These are phyloP conservation scores for Penicillium macrosclerotiorum DNA, from an alignment of 495 filamentous ascomycete species.

Conservation along the genomic window DNA sequence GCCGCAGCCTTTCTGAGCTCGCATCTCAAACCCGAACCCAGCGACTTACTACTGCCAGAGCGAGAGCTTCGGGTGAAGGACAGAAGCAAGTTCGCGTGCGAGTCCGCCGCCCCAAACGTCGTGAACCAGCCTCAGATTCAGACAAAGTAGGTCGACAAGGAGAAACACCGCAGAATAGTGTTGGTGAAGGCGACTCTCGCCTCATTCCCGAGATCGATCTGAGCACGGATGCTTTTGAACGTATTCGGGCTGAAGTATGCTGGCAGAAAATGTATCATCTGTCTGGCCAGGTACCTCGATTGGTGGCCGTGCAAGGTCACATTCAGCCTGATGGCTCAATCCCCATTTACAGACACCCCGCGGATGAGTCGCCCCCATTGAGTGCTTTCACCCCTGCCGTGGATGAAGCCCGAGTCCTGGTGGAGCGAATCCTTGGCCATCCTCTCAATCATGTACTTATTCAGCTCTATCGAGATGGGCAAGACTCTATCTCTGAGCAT, in stretches of 20 bases:
- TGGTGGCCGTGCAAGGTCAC: slow-evolving; percentile 87
- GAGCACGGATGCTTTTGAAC: slow-evolving; percentile 63
- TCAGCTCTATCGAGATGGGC: slow-evolving; percentile 84
- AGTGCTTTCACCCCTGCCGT: slow-evolving; percentile 72
- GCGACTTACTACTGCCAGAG: slow-evolving; percentile 5
- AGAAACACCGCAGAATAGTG: slow-evolving; percentile 40
- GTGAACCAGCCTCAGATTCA: slow-evolving; percentile 26
- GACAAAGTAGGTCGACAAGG: background rate
- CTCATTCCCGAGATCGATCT: slow-evolving; percentile 67
- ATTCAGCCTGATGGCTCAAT: slow-evolving; percentile 69
- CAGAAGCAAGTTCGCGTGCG: slow-evolving; percentile 28
- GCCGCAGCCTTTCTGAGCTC: slow-evolving; percentile 20
- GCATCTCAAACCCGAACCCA: slow-evolving; percentile 18
- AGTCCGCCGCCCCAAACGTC: slow-evolving; percentile 33
- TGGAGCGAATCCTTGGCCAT: slow-evolving; percentile 72
- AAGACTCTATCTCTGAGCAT: slow-evolving; percentile 96
- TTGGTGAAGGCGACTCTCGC: slow-evolving; percentile 77
- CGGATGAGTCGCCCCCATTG: slow-evolving; percentile 83
- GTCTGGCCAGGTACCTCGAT: slow-evolving; percentile 85
- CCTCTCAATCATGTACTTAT: slow-evolving; percentile 90
- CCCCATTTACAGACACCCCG: slow-evolving; percentile 91
- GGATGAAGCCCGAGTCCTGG: slow-evolving; percentile 58
- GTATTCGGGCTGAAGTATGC: slow-evolving; percentile 68
- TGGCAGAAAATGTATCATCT: slow-evolving; percentile 95
- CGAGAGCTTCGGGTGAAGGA: slow-evolving; percentile 4